A percentile compares a stretch with the other conserved stretches of the same genome.
Evolutionary conservation across 164 flowering plant genomes (phyloP).

Genomic region (Dillenia suffruticosa): DNA sequence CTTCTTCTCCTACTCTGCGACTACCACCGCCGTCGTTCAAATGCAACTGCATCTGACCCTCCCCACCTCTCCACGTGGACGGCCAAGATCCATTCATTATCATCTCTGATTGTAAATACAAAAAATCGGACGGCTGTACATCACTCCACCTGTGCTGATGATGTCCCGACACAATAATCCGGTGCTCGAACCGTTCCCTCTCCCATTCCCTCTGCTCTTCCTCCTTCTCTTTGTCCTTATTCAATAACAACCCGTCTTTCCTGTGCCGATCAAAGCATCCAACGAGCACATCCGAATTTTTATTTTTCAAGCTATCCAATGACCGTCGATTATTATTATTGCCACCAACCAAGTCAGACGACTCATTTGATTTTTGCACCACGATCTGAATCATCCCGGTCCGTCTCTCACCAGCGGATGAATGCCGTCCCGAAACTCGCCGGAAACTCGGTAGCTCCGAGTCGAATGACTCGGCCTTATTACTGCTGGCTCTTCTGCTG

Average conservation of each 20-base stretch:
- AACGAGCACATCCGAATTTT: conserved; percentile 16
- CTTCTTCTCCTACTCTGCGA: background rate
- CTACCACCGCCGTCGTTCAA: background rate
- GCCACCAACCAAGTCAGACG: conserved; percentile 4
- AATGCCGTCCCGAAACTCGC: conserved; percentile 60
- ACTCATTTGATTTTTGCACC: conserved; percentile 8
- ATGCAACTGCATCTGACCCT: conserved; percentile 4
- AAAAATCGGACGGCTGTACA: conserved; percentile 59
- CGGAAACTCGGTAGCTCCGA: conserved; percentile 3
- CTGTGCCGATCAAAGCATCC: conserved; percentile 47
- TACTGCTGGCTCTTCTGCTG: background rate
- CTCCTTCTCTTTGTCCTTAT: conserved; percentile 2
- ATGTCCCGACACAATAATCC: conserved; percentile 47
- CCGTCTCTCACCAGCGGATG: conserved; percentile 65
- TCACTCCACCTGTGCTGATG: conserved; percentile 74
- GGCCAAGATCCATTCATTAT: conserved; percentile 31
- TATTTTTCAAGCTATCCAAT: conserved; percentile 22
- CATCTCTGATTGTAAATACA: conserved; percentile 72
- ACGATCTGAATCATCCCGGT: conserved; percentile 17
- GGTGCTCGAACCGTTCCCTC: conserved; percentile 56
- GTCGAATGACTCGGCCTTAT: too few species aligned
- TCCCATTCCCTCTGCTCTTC: conserved; percentile 14
- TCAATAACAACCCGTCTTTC: conserved; percentile 57
- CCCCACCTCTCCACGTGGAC: conserved; percentile 3
- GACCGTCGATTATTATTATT: conserved; percentile 1